Evolutionary conservation across 176 grass and related monocot genomes (phyloP).

Genomic region (Aegilops longissima): DNA sequence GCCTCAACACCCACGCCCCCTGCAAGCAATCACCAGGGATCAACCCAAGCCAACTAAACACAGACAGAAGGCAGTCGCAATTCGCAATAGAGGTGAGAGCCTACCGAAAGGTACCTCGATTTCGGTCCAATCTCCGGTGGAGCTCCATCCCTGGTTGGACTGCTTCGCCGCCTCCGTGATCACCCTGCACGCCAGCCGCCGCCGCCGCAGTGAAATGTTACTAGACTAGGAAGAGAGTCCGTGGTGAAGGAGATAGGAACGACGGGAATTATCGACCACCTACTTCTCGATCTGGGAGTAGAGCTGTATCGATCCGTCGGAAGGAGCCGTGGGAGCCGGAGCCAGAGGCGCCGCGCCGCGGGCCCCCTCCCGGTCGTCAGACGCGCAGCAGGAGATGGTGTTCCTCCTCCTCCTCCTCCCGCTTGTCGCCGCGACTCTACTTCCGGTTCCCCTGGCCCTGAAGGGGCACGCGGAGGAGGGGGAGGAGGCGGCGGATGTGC

Average conservation of each 20-base stretch:
- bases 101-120: conserved; percentile 57
- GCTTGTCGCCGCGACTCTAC: conserved; percentile 6
- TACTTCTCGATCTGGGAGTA: conserved; percentile 97
- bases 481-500: background rate
- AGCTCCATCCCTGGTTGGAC: conserved; percentile 57
- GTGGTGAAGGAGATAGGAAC: background rate
- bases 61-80: background rate
- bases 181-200: conserved; percentile 46
- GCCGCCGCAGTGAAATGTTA: background rate
- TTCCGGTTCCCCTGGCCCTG: background rate
- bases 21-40: conserved; percentile 27
- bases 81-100: background rate
- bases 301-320: conserved; percentile 70
- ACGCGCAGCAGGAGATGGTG: conserved; percentile 23
- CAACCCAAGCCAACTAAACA: background rate
- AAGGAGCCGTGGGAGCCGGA: conserved; percentile 11
- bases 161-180: conserved; percentile 91
- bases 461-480: conserved; percentile 3
- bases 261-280: background rate
- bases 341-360: background rate
- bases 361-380: conserved; percentile 21
- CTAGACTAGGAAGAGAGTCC: background rate
- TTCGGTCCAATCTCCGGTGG: conserved; percentile 89
- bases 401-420: background rate
- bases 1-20: conserved; percentile 88